Evolutionary conservation across 169 alveolate genomes (phyloP).

Genomic region (Plasmodium cynomolgi): DNA sequence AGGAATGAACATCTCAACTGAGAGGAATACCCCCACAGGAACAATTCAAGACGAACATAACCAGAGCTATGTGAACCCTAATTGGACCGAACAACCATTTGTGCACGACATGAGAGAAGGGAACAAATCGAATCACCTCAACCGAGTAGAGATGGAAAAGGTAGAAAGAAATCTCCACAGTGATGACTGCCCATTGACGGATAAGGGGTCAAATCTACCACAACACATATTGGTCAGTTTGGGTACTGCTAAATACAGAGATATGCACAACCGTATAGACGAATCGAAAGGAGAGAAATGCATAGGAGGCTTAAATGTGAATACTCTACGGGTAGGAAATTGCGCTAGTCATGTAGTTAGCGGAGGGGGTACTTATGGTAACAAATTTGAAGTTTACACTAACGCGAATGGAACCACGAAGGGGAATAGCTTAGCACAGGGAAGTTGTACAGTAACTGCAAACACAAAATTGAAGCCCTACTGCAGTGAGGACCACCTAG

Average conservation of each 20-base stretch:
- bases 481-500: background rate
- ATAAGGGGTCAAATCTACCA: background rate
- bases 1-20: background rate
- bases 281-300: background rate
- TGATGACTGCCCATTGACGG: background rate
- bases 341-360: background rate
- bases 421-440: background rate
- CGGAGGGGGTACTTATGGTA: background rate
- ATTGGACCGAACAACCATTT: background rate
- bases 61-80: background rate
- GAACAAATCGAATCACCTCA: background rate
- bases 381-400: background rate
- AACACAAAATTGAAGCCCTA: background rate
- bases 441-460: background rate
- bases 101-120: background rate
- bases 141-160: background rate
- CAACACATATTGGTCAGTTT: background rate
- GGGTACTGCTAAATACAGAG: background rate
- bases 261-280: background rate
- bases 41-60: background rate
- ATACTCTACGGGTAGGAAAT: background rate
- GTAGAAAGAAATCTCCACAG: background rate
- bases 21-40: background rate
- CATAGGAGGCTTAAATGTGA: background rate
- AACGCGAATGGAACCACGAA: background rate